Evolutionary conservation across 768 basidiomycete genomes (phyloP).

Genomic region (Termitomyces sp.): DNA sequence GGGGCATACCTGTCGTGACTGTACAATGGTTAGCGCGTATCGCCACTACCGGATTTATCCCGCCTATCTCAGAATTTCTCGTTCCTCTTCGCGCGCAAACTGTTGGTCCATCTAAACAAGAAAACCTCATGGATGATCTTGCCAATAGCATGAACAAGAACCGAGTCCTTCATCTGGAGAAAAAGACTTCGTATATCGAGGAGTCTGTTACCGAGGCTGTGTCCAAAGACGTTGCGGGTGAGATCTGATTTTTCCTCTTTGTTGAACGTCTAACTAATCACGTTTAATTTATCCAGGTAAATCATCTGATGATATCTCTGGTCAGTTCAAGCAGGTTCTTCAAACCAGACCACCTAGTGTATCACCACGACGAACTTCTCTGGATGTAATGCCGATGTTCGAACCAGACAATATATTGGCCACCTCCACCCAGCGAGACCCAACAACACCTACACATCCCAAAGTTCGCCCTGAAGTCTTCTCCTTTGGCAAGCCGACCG

Average conservation of each 20-base stretch:
- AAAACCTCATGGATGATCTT: conserved; percentile 5
- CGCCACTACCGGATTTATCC: conserved; percentile 45
- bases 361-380: conserved; percentile 4
- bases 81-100: conserved; percentile 14
- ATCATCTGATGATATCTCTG: background rate
- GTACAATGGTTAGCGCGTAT: conserved; percentile 66
- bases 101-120: background rate
- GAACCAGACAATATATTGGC: conserved; percentile 2
- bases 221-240: background rate
- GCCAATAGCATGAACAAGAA: conserved; percentile 14
- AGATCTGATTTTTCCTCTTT: background rate
- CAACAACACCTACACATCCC: conserved; percentile 6
- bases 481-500: conserved; percentile 12
- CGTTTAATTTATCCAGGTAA: background rate
- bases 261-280: too few species aligned
- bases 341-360: background rate
- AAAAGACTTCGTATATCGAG: conserved; percentile 23
- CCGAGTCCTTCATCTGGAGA: conserved; percentile 16
- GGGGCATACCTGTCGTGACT: conserved; percentile 70
- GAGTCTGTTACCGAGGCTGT: conserved; percentile 9
- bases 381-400: conserved; percentile 4
- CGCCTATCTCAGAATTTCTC: conserved; percentile 25
- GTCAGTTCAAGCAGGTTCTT: background rate
- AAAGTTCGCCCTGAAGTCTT: conserved; percentile 1
- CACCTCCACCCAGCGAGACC: conserved; percentile 6